Evolutionary conservation across 164 flowering plant genomes (phyloP).

Genomic region (Piper betle): DNA sequence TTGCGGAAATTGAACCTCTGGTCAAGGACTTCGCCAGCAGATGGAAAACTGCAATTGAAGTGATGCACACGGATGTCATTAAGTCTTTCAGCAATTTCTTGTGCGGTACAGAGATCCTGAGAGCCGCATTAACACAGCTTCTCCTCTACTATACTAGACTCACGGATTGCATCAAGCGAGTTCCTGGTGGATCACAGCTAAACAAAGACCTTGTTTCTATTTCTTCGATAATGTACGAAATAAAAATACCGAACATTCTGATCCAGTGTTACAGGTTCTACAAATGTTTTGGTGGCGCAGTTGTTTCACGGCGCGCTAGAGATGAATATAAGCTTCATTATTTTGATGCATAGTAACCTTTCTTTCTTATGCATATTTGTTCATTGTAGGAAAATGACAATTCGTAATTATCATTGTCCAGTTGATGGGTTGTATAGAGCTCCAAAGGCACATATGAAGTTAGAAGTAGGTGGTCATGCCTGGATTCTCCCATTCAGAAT

Average conservation of each 20-base stretch:
- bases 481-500: too few relatives aligned
- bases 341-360: too few relatives aligned
- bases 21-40: constrained; percentile 88
- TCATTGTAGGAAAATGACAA: too few relatives aligned
- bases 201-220: constrained; percentile 93
- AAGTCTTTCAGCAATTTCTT: constrained; percentile 96
- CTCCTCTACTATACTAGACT: constrained; percentile 94
- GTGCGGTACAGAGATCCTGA: constrained; percentile 94
- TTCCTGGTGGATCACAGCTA: constrained; percentile 57
- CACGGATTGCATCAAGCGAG: constrained; percentile 74
- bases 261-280: background rate
- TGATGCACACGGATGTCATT: constrained; percentile 97
- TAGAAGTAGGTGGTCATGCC: too few relatives aligned
- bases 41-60: constrained; percentile 93
- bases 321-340: too few relatives aligned
- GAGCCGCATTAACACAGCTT: constrained; percentile 89
- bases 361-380: too few relatives aligned
- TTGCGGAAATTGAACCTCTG: constrained; percentile 78
- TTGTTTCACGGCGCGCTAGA: background rate
- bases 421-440: too few relatives aligned
- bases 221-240: constrained; percentile 86
- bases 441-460: too few relatives aligned
- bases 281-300: background rate
- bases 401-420: too few relatives aligned
- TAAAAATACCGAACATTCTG: constrained; percentile 86